phyloP scores from a whole-genome alignment of 352 stramenopile genomes.

The Globisporangium spinosum region DNA sequence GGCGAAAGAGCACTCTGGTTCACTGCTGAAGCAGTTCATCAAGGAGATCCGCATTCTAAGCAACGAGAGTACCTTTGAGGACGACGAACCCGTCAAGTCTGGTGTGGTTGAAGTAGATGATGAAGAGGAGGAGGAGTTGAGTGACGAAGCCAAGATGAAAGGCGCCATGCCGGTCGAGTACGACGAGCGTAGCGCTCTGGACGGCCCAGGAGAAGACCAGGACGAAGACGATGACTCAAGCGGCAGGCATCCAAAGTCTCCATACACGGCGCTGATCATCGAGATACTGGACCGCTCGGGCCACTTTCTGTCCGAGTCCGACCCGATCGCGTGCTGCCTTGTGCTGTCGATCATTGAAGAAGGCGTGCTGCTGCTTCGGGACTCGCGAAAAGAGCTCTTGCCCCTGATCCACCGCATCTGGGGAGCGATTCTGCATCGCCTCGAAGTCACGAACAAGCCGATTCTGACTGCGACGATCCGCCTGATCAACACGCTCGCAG shows the following conservation, averaged over 20 bases:
- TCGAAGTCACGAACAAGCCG: conserved; percentile 51
- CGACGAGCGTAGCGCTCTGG: conserved; percentile 29
- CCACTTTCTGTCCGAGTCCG: conserved; percentile 68
- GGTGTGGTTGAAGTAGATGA: conserved; percentile 9
- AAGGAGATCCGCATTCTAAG: conserved; percentile 58
- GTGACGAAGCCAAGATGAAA: conserved; percentile 34
- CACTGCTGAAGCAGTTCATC: conserved; percentile 50
- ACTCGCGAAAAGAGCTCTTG: conserved; percentile 49
- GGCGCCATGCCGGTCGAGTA: conserved; percentile 70
- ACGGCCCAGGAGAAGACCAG: conserved; percentile 21
- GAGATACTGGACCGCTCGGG: conserved; percentile 74
- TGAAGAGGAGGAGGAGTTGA: conserved; percentile 6
- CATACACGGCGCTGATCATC: conserved; percentile 53
- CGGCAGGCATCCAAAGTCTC: conserved; percentile 9
- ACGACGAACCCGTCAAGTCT: conserved; percentile 17
- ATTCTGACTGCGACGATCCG: conserved; percentile 56
- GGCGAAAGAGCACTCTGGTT: conserved; percentile 1
- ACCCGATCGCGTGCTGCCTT: conserved; percentile 69
- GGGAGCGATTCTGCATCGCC: conserved; percentile 58
- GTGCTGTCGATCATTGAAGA: conserved; percentile 69
- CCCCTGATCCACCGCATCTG: conserved; percentile 76
- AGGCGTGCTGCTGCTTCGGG: conserved; percentile 46
- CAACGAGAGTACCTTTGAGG: conserved; percentile 26
- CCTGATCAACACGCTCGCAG: conserved; percentile 47
- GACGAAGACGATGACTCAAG: conserved; percentile 19